Percentiles rank a stretch among this genome's conserved stretches.
Evolutionary conservation across 2,329 filamentous ascomycete genomes (phyloP).

Genomic region (Alternaria sp.): DNA sequence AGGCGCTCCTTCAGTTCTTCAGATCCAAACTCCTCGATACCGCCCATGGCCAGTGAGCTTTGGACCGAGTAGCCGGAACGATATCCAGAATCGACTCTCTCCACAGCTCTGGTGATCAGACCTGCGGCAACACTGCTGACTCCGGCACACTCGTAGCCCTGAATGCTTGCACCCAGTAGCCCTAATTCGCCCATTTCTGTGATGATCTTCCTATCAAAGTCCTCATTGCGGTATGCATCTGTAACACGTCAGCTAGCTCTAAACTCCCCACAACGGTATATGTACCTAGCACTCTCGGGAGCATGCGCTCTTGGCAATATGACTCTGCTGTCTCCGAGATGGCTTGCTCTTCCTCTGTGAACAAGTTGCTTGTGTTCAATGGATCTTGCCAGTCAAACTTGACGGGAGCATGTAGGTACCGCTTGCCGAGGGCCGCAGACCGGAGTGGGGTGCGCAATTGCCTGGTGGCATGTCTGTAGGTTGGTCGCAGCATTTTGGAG

Average conservation of each 20-base stretch:
- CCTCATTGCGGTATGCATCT: constrained; percentile 87
- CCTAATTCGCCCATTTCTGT: constrained; percentile 92
- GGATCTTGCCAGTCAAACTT: constrained; percentile 93
- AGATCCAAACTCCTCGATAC: constrained; percentile 87
- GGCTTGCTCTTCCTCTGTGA: constrained; percentile 89
- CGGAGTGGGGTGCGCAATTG: constrained; percentile 44
- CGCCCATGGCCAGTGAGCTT: constrained; percentile 91
- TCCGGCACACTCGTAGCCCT: constrained; percentile 88
- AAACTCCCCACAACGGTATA: constrained; percentile 1
- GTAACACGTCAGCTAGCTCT: constrained; percentile 12
- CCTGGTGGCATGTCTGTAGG: constrained; percentile 49
- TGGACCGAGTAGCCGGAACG: constrained; percentile 93
- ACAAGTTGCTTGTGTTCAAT: constrained; percentile 72
- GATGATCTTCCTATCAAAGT: constrained; percentile 85
- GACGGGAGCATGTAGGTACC: constrained; percentile 52
- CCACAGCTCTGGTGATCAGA: constrained; percentile 86
- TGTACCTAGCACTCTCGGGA: constrained; percentile 83
- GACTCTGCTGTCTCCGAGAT: constrained; percentile 89
- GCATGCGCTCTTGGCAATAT: constrained; percentile 90
- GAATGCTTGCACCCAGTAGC: constrained; percentile 83
- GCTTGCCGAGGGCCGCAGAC: constrained; percentile 42
- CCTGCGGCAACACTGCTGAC: constrained; percentile 88
- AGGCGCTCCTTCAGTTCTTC: constrained; percentile 86
- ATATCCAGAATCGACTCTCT: constrained; percentile 90
- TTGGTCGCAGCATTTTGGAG: constrained; percentile 53